A percentile compares a stretch with the other conserved stretches of the same genome.
These are phyloP conservation scores for Solanum piurae DNA, from an alignment of 257 asterid species.

Conservation along the genomic window DNA sequence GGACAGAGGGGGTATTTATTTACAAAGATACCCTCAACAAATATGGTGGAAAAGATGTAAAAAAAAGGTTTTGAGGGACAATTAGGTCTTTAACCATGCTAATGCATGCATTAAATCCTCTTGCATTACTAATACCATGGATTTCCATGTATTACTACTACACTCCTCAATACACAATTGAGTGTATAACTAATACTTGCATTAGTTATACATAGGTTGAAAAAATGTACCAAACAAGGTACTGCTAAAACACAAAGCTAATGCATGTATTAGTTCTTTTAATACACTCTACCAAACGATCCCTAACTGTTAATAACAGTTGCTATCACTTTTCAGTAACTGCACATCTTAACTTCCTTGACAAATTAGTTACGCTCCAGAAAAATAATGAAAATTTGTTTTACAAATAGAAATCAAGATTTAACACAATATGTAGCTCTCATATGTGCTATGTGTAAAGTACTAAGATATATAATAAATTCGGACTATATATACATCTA, in stretches of 20 bases:
- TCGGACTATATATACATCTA: background rate
- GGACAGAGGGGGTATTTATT: no score
- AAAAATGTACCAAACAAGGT: background rate
- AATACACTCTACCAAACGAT: background rate
- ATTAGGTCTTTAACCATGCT: background rate
- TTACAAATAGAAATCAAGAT: background rate
- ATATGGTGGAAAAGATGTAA: background rate
- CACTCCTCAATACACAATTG: background rate
- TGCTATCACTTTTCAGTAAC: background rate
- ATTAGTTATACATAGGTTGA: background rate
- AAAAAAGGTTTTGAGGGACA: background rate
- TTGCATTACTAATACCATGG: background rate
- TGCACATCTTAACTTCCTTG: background rate
- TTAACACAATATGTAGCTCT: background rate
- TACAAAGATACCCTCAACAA: background rate
- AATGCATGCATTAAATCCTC: background rate
- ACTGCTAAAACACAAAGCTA: background rate
- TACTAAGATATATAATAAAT: background rate
- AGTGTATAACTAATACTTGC: background rate
- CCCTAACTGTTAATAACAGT: background rate
- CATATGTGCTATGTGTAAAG: background rate
- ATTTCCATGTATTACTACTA: background rate
- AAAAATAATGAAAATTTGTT: background rate
- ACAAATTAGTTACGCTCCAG: background rate
- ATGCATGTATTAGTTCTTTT: background rate